A percentile compares a stretch with the other conserved stretches of the same genome.
phyloP scores from a whole-genome alignment of 1,284 basidiomycete species.

The Pascua guehoae region DNA sequence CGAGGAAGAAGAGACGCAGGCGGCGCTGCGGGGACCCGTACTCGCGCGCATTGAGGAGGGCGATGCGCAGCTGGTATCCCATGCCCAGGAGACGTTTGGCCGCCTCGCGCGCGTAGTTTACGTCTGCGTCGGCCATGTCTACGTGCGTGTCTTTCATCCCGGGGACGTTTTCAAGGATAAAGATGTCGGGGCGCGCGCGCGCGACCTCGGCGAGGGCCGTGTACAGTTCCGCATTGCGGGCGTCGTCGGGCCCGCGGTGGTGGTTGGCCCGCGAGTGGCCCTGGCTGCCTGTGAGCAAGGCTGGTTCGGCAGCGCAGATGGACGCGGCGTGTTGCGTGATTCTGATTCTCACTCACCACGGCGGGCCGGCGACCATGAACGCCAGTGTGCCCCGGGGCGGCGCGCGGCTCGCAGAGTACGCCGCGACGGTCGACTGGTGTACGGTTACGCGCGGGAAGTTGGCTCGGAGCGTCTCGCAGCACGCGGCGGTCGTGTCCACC shows the following conservation, averaged over 20 bases:
- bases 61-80: conserved; percentile 30
- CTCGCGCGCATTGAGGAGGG: conserved; percentile 20
- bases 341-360: conserved; percentile 28
- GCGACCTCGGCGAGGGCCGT: conserved; percentile 18
- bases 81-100: conserved; percentile 15
- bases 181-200: conserved; percentile 20
- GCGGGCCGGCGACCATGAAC: conserved; percentile 25
- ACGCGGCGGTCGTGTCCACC: conserved; percentile 19
- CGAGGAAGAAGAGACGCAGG: conserved; percentile 28
- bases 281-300: conserved; percentile 25
- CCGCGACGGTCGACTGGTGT: not conserved
- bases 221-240: conserved; percentile 25
- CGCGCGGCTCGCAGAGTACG: not conserved
- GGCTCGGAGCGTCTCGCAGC: conserved; percentile 16
- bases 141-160: conserved; percentile 22
- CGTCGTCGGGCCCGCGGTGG: conserved; percentile 13
- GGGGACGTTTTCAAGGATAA: conserved; percentile 36
- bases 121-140: not conserved
- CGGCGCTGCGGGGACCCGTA: conserved; percentile 36
- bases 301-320: not conserved
- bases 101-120: conserved; percentile 7
- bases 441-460: conserved; percentile 3
- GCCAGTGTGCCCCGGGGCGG: not conserved
- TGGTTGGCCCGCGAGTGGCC: conserved; percentile 29
- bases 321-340: no score